A percentile compares a stretch with the other conserved stretches of the same genome.
These are phyloP conservation scores for Euclidium syriacum DNA, from an alignment of 345 rosid species.

Conservation along the genomic window DNA sequence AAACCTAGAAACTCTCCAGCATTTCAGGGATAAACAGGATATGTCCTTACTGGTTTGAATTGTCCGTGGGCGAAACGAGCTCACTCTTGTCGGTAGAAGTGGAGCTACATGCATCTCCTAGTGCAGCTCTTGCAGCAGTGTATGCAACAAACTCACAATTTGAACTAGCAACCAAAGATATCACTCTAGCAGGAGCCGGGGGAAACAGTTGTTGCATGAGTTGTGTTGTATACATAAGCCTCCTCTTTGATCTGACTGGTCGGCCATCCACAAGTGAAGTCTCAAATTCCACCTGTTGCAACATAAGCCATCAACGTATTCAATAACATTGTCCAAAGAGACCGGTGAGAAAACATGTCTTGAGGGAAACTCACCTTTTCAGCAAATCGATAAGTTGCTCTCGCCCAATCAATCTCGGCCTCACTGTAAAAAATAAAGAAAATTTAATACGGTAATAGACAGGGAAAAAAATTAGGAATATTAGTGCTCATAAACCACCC, in stretches of 20 bases:
- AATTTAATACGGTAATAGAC: not conserved
- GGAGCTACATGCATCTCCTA: slow-evolving; percentile 71
- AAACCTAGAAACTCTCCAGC: not conserved
- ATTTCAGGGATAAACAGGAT: not conserved
- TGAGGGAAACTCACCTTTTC: slow-evolving; percentile 59
- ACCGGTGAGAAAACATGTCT: not conserved
- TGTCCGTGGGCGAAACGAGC: slow-evolving; percentile 19
- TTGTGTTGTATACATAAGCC: slow-evolving; percentile 68
- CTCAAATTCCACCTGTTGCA: slow-evolving; percentile 60
- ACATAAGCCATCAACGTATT: slow-evolving; percentile 7
- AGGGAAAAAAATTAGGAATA: not conserved
- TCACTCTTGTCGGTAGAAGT: slow-evolving; percentile 32
- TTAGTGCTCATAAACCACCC: slow-evolving; percentile 17
- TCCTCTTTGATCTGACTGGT: slow-evolving; percentile 59
- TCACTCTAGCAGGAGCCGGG: slow-evolving; percentile 49
- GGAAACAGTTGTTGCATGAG: slow-evolving; percentile 68
- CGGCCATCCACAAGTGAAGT: slow-evolving; percentile 47
- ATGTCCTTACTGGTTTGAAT: slow-evolving; percentile 52
- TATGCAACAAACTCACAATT: slow-evolving; percentile 50
- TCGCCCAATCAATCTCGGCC: slow-evolving; percentile 72
- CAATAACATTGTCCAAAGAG: slow-evolving; percentile 12
- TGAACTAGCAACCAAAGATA: slow-evolving; percentile 40
- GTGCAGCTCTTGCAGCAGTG: slow-evolving; percentile 46
- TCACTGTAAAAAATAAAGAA: slow-evolving; percentile 38
- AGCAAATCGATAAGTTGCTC: slow-evolving; percentile 46